A percentile compares a stretch with the other conserved stretches of the same genome.
phyloP scores from a whole-genome alignment of 176 grass and related monocot genomes.

The Sorghum bicolor region Sorghum_bicolor_NCBIv3 NC_012870.2:7513001-7513500 shows the following conservation, averaged over 20 bases:
- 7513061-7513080: conserved; percentile 71
- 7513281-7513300: conserved; percentile 91
- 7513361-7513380: conserved; percentile 99
- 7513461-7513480: conserved; percentile 70
- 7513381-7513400: conserved; percentile 98
- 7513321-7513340: conserved; percentile 93
- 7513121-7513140: conserved; percentile 93
- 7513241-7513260: not conserved
- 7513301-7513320: conserved; percentile 84
- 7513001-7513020: conserved; percentile 4
- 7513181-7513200: conserved; percentile 14
- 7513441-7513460: conserved; percentile 87
- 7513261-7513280: not conserved
- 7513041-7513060: conserved; percentile 41
- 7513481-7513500: conserved; percentile 23
- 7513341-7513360: conserved; percentile 89
- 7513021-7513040: not conserved
- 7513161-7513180: conserved; percentile 40
- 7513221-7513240: not conserved
- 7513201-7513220: not conserved
- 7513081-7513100: conserved; percentile 94
- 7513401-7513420: conserved; percentile 98
- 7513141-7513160: conserved; percentile 93
- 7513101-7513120: conserved; percentile 88
- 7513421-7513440: conserved; percentile 95